Conservation (phyloP, 2,329 filamentous ascomycete species). For the Colletotrichum incanum region DNA sequence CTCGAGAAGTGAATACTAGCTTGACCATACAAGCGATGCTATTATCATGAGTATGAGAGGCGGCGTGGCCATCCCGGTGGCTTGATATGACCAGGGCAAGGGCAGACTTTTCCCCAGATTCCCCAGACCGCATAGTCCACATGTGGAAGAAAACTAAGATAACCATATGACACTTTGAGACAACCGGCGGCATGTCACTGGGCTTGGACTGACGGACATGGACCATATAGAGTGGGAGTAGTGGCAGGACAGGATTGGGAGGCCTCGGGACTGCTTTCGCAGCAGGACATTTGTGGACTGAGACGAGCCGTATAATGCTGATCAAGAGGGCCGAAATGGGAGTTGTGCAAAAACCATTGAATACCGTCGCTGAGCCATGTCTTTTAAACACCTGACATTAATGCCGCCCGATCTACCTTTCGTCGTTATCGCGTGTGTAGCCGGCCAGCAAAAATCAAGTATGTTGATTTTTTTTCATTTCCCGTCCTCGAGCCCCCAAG, state of each 20-base stretch:
- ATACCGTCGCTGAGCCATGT: slow-evolving; percentile 43
- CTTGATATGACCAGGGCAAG: not conserved
- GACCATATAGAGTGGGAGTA: too few species aligned
- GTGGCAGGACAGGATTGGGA: not conserved
- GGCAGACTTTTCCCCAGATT: slow-evolving; percentile 31
- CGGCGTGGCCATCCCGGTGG: not conserved
- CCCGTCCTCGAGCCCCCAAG: slow-evolving; percentile 40
- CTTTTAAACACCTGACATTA: slow-evolving; percentile 43
- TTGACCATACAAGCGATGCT: not conserved
- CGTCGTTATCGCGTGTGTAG: slow-evolving; percentile 43
- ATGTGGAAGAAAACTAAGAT: not conserved
- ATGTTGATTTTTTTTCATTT: slow-evolving; percentile 41
- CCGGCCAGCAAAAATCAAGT: slow-evolving; percentile 43
- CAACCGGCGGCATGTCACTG: slow-evolving; percentile 8
- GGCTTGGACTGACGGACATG: not conserved
- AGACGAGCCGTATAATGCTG: not conserved
- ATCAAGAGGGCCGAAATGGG: slow-evolving; percentile 12
- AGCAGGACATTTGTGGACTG: slow-evolving; percentile 8
- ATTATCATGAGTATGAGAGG: not conserved
- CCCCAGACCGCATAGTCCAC: slow-evolving; percentile 12
- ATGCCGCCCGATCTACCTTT: slow-evolving; percentile 44
- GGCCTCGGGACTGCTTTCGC: slow-evolving; percentile 1
- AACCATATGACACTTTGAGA: not conserved
- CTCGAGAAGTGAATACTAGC: not conserved
- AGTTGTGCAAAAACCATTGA: slow-evolving; percentile 41